Evolutionary conservation across 805 yeast genomes (phyloP), one percentile per base, ranked within the genome.

Genomic region (Blastobotrys chiropterorum): DNA sequence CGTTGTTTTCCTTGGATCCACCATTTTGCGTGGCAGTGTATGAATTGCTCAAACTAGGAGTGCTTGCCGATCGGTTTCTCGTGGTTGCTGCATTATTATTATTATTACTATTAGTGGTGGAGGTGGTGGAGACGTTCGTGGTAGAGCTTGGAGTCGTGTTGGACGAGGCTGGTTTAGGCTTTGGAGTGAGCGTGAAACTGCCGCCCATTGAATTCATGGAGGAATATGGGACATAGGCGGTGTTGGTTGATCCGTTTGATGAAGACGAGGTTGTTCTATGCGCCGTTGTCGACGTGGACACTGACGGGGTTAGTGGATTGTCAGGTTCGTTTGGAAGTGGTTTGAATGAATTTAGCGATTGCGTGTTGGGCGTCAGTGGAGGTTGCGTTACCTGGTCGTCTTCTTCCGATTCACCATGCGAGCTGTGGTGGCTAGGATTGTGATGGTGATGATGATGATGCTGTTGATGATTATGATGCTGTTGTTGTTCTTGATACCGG

Each of bases 401-500:
- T 45, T 45, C 48, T 11, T 19, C 17, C 3, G 42, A 42, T 22
- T 45, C 49, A 6, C 30, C 20, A 19, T 20, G 16, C 8, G 34
- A 26, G 34, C 11, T 26, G 34, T 26, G 34, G 11, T 6, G 5
- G 34, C 34, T 26, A 14, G 44, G 45, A 26, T 5, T 5, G 5
- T 26, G 34, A 26, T 5, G 34, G 5, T 26, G 34, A 26, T 6
- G 34, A 26, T 26, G 34, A 11, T 26, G 34, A 26, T 5, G 34
- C 11, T 26, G 34, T 26, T 26, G 34, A 6, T 26, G 34, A 5
- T 26, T 5, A 5, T 26, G 34, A 6, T 26, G 34, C 34, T 26
- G 34, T 26, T 26, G 34, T 11, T 26, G 34, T 38, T 54, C 59
- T 20, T 58, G 53, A 40, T 59, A 58, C 11, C 61, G 44, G 5